phyloP scores from a whole-genome alignment of 1,139 yeast species.

The Nakaseomyces kungkrabaensis region DNA sequence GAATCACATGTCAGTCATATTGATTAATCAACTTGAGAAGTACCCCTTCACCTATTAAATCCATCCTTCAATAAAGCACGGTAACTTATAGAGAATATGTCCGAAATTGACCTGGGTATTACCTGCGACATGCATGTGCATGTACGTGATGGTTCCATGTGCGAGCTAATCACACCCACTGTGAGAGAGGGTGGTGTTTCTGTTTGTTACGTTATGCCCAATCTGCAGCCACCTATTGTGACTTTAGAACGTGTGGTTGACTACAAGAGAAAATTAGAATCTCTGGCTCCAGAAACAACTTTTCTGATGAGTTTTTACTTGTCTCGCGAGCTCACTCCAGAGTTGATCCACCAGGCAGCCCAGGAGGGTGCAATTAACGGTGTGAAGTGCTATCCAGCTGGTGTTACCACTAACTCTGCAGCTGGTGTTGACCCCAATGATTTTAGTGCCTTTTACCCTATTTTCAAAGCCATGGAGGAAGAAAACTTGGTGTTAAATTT shows the following conservation, averaged over 20 bases:
- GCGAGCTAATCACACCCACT: constrained; percentile 84
- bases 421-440: constrained; percentile 95
- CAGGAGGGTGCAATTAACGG: constrained; percentile 61
- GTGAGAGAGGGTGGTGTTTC: constrained; percentile 85
- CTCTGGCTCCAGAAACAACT: constrained; percentile 72
- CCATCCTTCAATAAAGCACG: no score
- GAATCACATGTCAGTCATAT: no score
- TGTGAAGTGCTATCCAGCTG: constrained; percentile 95
- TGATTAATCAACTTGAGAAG: no score
- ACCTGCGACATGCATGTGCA: constrained; percentile 98
- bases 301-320: constrained; percentile 87
- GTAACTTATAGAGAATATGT: not conserved
- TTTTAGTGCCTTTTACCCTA: constrained; percentile 76
- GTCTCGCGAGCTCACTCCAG: constrained; percentile 72
- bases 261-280: constrained; percentile 56
- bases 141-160: constrained; percentile 86
- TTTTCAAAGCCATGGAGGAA: constrained; percentile 78
- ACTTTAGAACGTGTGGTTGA: constrained; percentile 63
- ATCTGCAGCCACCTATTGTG: constrained; percentile 83
- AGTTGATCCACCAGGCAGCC: constrained; percentile 73
- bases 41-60: no score
- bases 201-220: constrained; percentile 93
- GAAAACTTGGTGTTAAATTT: constrained; percentile 69
- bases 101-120: constrained; percentile 49
- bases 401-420: constrained; percentile 90